Evolutionary conservation across 2,329 filamentous ascomycete species (phyloP).

Genomic region (Mycosphaerella arachidis): DNA sequence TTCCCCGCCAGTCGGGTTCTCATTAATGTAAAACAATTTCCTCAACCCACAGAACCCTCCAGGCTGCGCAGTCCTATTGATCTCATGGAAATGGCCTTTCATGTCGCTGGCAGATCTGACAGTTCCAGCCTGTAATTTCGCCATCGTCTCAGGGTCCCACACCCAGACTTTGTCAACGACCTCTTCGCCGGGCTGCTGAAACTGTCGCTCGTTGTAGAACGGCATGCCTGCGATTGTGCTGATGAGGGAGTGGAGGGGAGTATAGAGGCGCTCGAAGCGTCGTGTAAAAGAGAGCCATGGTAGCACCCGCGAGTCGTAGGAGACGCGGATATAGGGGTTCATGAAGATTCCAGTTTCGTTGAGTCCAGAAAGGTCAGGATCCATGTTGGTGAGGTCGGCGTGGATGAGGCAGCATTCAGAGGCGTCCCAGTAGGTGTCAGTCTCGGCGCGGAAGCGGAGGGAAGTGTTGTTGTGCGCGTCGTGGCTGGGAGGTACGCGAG

Average conservation of each 20-base stretch:
- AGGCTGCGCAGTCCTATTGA: constrained; percentile 13
- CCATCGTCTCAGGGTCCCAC: constrained; percentile 34
- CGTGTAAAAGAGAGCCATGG: constrained; percentile 56
- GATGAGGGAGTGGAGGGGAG: constrained; percentile 54
- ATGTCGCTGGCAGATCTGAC: constrained; percentile 1
- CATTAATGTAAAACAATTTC: constrained; percentile 19
- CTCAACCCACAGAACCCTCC: constrained; percentile 20
- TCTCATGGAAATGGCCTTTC: constrained; percentile 10
- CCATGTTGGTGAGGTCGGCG: constrained; percentile 38
- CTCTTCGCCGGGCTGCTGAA: constrained; percentile 54
- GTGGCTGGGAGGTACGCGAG: not conserved
- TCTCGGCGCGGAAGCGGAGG: constrained; percentile 41
- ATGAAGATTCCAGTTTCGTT: constrained; percentile 60
- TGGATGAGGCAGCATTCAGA: constrained; percentile 48
- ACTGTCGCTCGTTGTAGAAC: constrained; percentile 56
- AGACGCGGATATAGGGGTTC: constrained; percentile 70
- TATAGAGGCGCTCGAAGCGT: constrained; percentile 63
- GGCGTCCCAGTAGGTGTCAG: constrained; percentile 43
- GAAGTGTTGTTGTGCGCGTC: constrained; percentile 7
- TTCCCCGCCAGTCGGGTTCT: constrained; percentile 11
- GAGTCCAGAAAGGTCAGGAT: constrained; percentile 18
- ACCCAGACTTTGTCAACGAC: constrained; percentile 53
- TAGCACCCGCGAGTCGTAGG: constrained; percentile 58
- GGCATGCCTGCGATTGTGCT: constrained; percentile 55
- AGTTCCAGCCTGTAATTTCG: constrained; percentile 13